Base-by-base conservation (phyloP, 176 grass and related monocot genomes). In the Zizania latifolia region DNA sequence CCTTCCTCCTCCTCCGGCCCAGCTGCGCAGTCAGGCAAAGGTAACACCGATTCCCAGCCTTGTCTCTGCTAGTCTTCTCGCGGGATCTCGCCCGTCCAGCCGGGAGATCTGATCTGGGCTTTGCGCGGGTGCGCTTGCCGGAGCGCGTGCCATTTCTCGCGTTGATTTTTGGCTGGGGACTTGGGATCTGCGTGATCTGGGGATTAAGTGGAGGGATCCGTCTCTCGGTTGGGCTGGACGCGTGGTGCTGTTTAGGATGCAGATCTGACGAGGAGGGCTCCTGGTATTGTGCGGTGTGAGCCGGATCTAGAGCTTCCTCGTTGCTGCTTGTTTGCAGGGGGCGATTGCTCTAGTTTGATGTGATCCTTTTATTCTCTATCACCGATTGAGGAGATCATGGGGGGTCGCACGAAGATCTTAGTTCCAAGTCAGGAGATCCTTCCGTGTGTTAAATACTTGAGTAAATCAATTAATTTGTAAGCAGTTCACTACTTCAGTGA, bases 371-470 rank as follows among this genome's bases (percentile, higher is more conserved):
- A 22, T 58, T 68, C 8, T 1, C 62, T 58, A 19, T 58, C 22
- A 9, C 6, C 43, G 4, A 23, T 65, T n/a, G 19, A 12, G 36
- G 37, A 75, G 27, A 50, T 82, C 72, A 70, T 5, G 58, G 53
- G 5, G 12, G 2, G 40, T 43, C 12, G 10, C 15, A 43, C 0
- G 1, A 2, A 15, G 22, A 66, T 66, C 45, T 8, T 29, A 54
- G 26, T 81, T 75, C 43, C 39, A 57, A 57, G 44, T 65, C 34
- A 16, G 66, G 15, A 19, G 37, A 80, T 70, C 30, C 48, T 22
- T 68, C 48, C 43, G 48, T 5, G 41, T 58, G 26, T 58, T 26
- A 43, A 32, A 1, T 17, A 32, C 35, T 34, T 78, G 32, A 27
- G 66, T 24, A 10, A 29, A 3, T 37, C 16, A 31, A 10, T 80